A percentile compares a stretch with the other conserved stretches of the same genome.
Evolutionary conservation across 768 basidiomycete genomes (phyloP).

Genomic region (Boletus tomentosulus): DNA sequence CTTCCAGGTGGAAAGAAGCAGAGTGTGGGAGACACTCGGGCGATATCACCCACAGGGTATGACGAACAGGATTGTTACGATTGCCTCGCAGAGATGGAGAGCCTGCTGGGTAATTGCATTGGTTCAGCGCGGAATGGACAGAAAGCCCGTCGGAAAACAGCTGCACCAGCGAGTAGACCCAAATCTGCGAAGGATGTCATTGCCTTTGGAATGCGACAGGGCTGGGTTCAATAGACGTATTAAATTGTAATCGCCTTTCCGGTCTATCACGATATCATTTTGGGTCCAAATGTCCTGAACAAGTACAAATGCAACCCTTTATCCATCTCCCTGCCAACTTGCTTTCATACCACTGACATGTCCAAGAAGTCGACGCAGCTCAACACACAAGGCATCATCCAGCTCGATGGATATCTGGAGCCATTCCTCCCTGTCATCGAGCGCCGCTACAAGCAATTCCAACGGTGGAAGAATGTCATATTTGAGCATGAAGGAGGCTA

Average conservation of each 20-base stretch:
- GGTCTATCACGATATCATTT: background rate
- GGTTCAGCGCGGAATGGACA: conserved; percentile 31
- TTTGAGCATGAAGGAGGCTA: conserved; percentile 79
- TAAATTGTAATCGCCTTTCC: conserved; percentile 7
- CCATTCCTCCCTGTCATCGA: conserved; percentile 67
- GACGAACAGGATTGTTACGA: conserved; percentile 68
- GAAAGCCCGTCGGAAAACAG: conserved; percentile 36
- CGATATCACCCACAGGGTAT: conserved; percentile 36
- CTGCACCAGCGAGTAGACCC: conserved; percentile 13
- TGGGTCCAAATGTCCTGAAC: background rate
- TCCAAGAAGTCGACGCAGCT: conserved; percentile 46
- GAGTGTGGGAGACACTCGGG: conserved; percentile 11
- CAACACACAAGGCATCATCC: conserved; percentile 53
- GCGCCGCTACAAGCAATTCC: conserved; percentile 63
- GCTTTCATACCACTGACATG: conserved; percentile 14
- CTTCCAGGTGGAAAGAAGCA: conserved; percentile 44
- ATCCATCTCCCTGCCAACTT: conserved; percentile 1
- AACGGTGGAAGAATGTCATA: conserved; percentile 74
- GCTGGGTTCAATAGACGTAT: conserved; percentile 47
- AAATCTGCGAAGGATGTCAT: conserved; percentile 59
- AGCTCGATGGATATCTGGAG: conserved; percentile 70
- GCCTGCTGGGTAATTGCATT: conserved; percentile 48
- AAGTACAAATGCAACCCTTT: conserved; percentile 4
- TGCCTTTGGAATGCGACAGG: conserved; percentile 52
- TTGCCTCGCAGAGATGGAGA: conserved; percentile 63